Evolutionary conservation across 2,329 filamentous ascomycete species (phyloP).

Genomic region (Paecilomyces sp.): DNA sequence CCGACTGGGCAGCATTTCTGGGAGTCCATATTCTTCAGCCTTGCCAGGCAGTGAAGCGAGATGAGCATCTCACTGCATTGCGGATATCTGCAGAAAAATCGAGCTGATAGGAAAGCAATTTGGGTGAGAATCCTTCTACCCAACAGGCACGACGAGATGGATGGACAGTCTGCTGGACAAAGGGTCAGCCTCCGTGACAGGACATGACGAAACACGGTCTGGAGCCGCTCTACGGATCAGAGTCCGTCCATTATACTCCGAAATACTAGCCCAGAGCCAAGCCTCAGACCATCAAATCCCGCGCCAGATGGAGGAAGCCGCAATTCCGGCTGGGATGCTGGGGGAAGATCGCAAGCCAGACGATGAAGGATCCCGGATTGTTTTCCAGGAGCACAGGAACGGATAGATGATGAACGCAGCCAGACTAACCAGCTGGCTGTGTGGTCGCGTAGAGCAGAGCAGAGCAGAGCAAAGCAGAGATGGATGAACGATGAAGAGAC

Average conservation of each 20-base stretch:
- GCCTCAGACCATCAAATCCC: neutral
- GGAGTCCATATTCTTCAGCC: neutral
- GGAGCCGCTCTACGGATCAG: neutral
- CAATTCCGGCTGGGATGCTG: neutral
- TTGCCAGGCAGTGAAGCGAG: neutral
- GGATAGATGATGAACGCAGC: neutral
- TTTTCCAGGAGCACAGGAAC: neutral
- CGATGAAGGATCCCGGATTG: neutral
- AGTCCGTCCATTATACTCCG: neutral
- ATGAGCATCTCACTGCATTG: neutral
- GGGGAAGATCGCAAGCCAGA: neutral
- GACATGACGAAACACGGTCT: neutral
- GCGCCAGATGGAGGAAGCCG: neutral
- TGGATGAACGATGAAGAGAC: neutral
- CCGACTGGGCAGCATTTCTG: constrained; percentile 11
- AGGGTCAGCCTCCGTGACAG: neutral
- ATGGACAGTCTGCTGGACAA: neutral
- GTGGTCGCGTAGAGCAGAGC: neutral
- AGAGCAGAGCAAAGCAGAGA: neutral
- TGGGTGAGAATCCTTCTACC: neutral
- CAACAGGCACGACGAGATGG: neutral
- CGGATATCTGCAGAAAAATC: neutral
- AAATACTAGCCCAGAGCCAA: neutral
- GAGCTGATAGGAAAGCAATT: neutral
- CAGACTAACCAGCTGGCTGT: neutral